These are phyloP conservation scores for Pyrenochaeta sp. DNA, from an alignment of 2,329 filamentous ascomycete genomes.

Conservation along the genomic window DNA sequence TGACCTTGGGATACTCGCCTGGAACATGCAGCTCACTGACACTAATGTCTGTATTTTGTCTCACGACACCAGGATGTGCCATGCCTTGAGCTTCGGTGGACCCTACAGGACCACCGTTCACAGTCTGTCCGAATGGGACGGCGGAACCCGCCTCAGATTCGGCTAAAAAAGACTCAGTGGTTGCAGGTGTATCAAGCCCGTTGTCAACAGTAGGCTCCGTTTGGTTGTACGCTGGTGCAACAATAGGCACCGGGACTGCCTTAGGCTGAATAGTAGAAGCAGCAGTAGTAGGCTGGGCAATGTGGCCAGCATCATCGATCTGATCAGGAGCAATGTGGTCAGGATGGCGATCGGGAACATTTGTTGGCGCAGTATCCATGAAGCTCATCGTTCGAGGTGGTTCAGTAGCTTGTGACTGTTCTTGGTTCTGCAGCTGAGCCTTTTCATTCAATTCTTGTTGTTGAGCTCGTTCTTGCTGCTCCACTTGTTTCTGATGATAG, in stretches of 20 bases:
- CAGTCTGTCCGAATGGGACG: slow-evolving; percentile 32
- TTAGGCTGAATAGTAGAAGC: slow-evolving; percentile 1
- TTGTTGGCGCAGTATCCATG: slow-evolving; percentile 10
- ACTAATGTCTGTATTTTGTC: slow-evolving; percentile 57
- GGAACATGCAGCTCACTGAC: slow-evolving; percentile 75
- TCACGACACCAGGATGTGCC: slow-evolving; percentile 58
- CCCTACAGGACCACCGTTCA: slow-evolving; percentile 40
- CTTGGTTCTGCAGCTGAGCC: slow-evolving; percentile 17
- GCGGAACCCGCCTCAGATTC: slow-evolving; percentile 36
- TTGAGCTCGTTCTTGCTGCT: slow-evolving; percentile 35
- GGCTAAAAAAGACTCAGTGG: slow-evolving; percentile 44
- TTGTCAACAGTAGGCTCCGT: slow-evolving; percentile 15
- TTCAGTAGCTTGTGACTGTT: slow-evolving; percentile 12
- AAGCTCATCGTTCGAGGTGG: slow-evolving; percentile 4
- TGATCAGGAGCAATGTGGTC: slow-evolving; percentile 20
- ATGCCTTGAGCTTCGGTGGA: slow-evolving; percentile 24
- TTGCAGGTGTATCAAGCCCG: slow-evolving; percentile 24
- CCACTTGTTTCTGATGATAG: slow-evolving; percentile 41
- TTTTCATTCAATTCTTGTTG: slow-evolving; percentile 29
- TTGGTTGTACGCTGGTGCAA: slow-evolving; percentile 14
- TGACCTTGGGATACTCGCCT: slow-evolving; percentile 66
- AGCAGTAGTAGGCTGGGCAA: slow-evolving; percentile 8
- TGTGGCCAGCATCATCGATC: slow-evolving; percentile 20
- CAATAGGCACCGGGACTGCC: slow-evolving; percentile 16
- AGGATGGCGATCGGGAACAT: slow-evolving; percentile 20